Base-by-base conservation (phyloP, 202 grass and related monocot species). In the Schoenoplectus triqueter region DNA sequence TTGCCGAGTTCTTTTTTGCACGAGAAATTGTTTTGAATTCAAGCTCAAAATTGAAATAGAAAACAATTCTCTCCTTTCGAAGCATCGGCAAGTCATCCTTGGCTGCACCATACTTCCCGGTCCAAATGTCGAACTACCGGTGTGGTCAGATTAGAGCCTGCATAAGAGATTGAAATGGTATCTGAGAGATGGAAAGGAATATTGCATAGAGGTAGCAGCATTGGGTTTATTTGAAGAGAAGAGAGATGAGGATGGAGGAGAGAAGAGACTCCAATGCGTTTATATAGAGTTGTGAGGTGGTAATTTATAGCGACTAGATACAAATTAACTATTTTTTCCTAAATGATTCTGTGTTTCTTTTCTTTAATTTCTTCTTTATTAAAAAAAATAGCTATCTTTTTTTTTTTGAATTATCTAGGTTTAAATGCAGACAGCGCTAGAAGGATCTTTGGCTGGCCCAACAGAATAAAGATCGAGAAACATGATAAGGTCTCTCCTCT, bases 11-110 rank as follows among this genome's bases (percentile, higher is more conserved):
- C 76, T 71, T 72, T 78, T 57, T 59, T 21, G 7, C 41, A 22
- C 83, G 56, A 69, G n/a, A 83, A 49, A 49, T 50, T 17, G 5
- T 14, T 42, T 78, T 46, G 49, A 55, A 70, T 56, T 80, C 6
- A 15, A 79, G 47, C 41, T 48, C 8, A 72, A 78, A 48, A 19
- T 40, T 68, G 2, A 41, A 4, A 42, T 14, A 83, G 61, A 54
- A 85, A 78, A 76, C 46, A 14, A 48, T 78, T 61, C 22, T 41
- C 46, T 18, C 46, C 3, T 62, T n/a, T 73, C 2, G 82, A 85
- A 82, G 83, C 41, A 63, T 88, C 87, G 87, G 87, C 87, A 88
- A 88, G 87, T 88, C 87, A 88, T 88, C 87, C 87, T 88, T 88
- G 87, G 87, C 87, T 88, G 87, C 83, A 85, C 66, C 82, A 88